phyloP scores from a whole-genome alignment of 2,329 filamentous ascomycete species.

The Curvularia sp. region DNA sequence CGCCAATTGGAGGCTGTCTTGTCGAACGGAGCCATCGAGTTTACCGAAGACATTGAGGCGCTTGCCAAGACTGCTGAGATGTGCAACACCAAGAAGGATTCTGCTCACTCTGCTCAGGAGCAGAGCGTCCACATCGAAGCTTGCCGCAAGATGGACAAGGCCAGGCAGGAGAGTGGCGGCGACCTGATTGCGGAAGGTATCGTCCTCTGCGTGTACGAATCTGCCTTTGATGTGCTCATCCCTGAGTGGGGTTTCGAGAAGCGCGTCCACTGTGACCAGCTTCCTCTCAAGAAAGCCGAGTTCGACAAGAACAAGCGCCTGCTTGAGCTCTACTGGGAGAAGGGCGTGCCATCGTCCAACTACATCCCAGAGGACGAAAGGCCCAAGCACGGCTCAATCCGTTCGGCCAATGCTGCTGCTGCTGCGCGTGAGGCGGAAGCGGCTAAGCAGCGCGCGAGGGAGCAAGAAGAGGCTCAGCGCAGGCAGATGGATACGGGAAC shows the following conservation, averaged over 20 bases:
- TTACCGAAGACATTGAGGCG: conserved; percentile 85
- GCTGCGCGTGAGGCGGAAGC: conserved; percentile 82
- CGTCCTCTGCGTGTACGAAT: conserved; percentile 96
- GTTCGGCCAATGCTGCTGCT: conserved; percentile 75
- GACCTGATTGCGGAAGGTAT: conserved; percentile 96
- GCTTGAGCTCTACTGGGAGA: conserved; percentile 98
- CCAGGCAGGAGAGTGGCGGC: conserved; percentile 81
- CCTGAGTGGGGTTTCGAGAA: conserved; percentile 99
- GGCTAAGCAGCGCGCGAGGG: conserved; percentile 79
- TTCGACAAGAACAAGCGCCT: conserved; percentile 96
- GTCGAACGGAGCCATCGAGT: conserved; percentile 81
- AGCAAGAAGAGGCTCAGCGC: conserved; percentile 87
- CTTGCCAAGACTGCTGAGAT: conserved; percentile 91
- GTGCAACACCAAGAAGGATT: conserved; percentile 99
- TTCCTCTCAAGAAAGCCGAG: conserved; percentile 98
- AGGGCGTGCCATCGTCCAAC: conserved; percentile 93
- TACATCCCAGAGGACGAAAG: conserved; percentile 97
- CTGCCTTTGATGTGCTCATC: conserved; percentile 96
- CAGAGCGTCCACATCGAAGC: conserved; percentile 99
- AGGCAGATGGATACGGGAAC: conserved; percentile 95
- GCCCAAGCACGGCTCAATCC: conserved; percentile 79
- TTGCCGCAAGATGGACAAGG: conserved; percentile 94
- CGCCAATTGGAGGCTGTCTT: conserved; percentile 89
- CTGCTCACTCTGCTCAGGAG: conserved; percentile 94
- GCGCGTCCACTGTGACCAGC: conserved; percentile 97